Percentiles rank a stretch among this genome's conserved stretches.
These are phyloP conservation scores for Candida albicans DNA, from an alignment of 1,139 yeast species.

Conservation along the genomic window DNA sequence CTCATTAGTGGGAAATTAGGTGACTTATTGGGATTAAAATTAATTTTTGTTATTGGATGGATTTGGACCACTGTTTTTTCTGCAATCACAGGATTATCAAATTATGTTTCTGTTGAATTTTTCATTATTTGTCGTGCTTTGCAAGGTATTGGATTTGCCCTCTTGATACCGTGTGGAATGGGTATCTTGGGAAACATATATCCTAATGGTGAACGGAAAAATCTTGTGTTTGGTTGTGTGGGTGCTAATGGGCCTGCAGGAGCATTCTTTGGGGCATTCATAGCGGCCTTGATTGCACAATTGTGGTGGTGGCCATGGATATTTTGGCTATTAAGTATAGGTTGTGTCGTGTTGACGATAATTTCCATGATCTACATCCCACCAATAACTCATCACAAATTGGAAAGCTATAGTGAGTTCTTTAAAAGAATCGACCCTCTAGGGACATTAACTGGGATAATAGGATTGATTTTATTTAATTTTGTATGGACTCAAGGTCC, in stretches of 20 bases:
- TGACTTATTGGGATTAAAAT: conserved; percentile 52
- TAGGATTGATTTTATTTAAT: conserved; percentile 49
- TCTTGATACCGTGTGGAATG: conserved; percentile 52
- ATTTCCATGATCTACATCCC: conserved; percentile 38
- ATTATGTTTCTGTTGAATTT: conserved; percentile 44
- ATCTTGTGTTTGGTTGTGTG: conserved; percentile 49
- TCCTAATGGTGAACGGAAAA: conserved; percentile 47
- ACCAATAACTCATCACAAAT: not conserved
- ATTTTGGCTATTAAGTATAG: conserved; percentile 46
- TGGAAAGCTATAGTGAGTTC: not conserved
- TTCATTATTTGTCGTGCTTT: conserved; percentile 53
- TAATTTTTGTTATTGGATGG: conserved; percentile 44
- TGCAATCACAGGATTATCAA: conserved; percentile 48
- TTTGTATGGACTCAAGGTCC: conserved; percentile 60
- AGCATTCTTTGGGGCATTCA: conserved; percentile 48
- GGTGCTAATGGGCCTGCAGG: conserved; percentile 61
- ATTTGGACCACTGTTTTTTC: conserved; percentile 45
- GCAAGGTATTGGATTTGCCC: conserved; percentile 57
- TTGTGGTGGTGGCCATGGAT: conserved; percentile 54
- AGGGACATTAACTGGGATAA: conserved; percentile 48
- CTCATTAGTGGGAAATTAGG: conserved; percentile 53
- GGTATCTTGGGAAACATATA: conserved; percentile 47
- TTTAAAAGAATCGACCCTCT: conserved; percentile 35
- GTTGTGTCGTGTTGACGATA: conserved; percentile 28
- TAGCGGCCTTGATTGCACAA: conserved; percentile 49